phyloP scores from a whole-genome alignment of 495 filamentous ascomycete genomes.

The Niebla homalea region DNA sequence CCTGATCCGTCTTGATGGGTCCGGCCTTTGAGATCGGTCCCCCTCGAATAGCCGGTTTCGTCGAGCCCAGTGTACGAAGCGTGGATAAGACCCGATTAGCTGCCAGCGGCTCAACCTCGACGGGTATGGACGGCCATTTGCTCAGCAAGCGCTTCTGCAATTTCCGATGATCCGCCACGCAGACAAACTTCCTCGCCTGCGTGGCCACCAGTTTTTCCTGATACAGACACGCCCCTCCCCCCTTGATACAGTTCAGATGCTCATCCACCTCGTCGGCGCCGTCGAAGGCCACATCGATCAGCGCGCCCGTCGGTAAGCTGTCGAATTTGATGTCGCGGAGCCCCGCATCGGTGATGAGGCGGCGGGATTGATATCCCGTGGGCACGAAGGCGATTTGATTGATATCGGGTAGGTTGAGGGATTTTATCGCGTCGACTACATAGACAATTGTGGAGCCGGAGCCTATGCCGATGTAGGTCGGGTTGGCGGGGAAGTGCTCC shows the following conservation, averaged over 20 bases:
- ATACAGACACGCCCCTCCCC: slow-evolving; percentile 89
- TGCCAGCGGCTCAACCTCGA: slow-evolving; percentile 82
- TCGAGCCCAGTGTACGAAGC: slow-evolving; percentile 56
- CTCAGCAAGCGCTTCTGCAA: slow-evolving; percentile 63
- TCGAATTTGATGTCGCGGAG: slow-evolving; percentile 68
- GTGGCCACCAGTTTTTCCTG: slow-evolving; percentile 94
- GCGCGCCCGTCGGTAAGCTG: slow-evolving; percentile 41
- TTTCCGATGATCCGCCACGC: slow-evolving; percentile 89
- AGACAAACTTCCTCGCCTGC: slow-evolving; percentile 75
- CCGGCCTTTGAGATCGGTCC: slow-evolving; percentile 59
- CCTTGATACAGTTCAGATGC: slow-evolving; percentile 92
- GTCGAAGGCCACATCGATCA: slow-evolving; percentile 79
- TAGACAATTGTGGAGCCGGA: slow-evolving; percentile 89
- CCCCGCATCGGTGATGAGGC: slow-evolving; percentile 60
- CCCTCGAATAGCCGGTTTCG: slow-evolving; percentile 52
- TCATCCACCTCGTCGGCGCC: slow-evolving; percentile 96
- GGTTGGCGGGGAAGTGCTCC: slow-evolving; percentile 63
- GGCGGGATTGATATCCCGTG: slow-evolving; percentile 77
- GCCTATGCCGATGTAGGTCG: slow-evolving; percentile 78
- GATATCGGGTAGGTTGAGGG: slow-evolving; percentile 42
- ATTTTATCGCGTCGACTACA: slow-evolving; percentile 87
- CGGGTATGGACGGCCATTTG: slow-evolving; percentile 71
- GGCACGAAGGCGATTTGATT: slow-evolving; percentile 69
- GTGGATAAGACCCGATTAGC: slow-evolving; percentile 54
- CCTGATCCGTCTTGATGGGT: slow-evolving; percentile 83